Base-by-base conservation (phyloP, 208 protist genomes). In the Wallacemonas sp. region DNA sequence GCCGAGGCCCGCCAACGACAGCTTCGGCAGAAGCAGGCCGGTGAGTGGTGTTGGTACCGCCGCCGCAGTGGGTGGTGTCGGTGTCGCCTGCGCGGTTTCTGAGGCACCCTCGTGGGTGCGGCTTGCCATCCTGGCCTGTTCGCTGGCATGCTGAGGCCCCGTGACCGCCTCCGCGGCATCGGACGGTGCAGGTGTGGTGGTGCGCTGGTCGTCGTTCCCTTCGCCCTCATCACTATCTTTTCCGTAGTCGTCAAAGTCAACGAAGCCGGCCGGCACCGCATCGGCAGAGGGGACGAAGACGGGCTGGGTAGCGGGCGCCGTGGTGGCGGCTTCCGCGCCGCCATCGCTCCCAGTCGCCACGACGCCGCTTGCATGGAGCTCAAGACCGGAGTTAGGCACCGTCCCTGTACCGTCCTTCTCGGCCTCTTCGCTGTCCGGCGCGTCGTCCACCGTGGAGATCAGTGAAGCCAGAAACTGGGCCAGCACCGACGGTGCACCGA, bases 401-500 rank as follows among this genome's bases (percentile, higher is more conserved):
- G 19, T 46, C 41, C 41, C 17, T 19, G 41, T 32, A 27, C n/a
- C 30, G 50, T 33, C 50, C 15, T n/a, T 13, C 30, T 57, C 50
- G 3, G 9, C 1, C n/a, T 24, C 30, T 3, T 8, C 8, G 50
- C 13, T 21, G 37, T 17, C 6, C 21, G 37, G 17, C 6, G 29
- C 9, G 15, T 39, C 41, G 45, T 66, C 61, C 27, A 45, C 61
- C 45, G 30, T 27, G 38, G 78, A 63, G 59, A 71, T 76, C 27
- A 73, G 61, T 3, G 29, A 34, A 19, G 39, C 24, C 39, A 92
- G 53, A 48, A 92, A 76, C 29, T 71, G 76, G 3, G 74, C 81
- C 17, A 88, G 68, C 22, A 85, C 75, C n/a, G 72, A 76, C 13
- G 81, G 76, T n/a, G 87, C 63, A 13, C 80, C 76, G 2, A 93